phyloP scores from a whole-genome alignment of 305 asterid species.

The Withania somnifera region DNA sequence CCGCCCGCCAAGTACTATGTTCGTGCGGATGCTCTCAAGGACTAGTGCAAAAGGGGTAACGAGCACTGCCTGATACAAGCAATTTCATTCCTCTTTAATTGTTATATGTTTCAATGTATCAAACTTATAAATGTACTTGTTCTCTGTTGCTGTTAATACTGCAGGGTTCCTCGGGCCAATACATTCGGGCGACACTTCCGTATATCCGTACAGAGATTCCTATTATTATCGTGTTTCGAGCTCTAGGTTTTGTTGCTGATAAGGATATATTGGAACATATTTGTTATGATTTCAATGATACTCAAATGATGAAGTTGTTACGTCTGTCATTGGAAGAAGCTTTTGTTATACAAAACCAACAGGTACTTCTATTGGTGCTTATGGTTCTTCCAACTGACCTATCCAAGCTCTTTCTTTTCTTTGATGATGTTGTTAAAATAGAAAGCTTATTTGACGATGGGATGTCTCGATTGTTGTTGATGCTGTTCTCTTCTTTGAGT shows the following conservation, averaged over 20 bases:
- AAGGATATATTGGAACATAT: conserved; percentile 93
- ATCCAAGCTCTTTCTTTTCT: not conserved
- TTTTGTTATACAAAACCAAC: conserved; percentile 89
- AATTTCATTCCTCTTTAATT: not conserved
- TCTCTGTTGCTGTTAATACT: not conserved
- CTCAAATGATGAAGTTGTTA: conserved; percentile 95
- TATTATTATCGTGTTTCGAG: conserved; percentile 88
- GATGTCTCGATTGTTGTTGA: not conserved
- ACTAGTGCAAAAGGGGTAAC: conserved; percentile 97
- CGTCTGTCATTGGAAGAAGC: conserved; percentile 98
- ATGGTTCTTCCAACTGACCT: not conserved
- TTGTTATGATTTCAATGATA: conserved; percentile 85
- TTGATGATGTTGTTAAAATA: not conserved
- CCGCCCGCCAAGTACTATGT: conserved; percentile 95
- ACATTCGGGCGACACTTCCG: conserved; percentile 94
- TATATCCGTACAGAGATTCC: conserved; percentile 96
- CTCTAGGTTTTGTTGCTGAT: conserved; percentile 92
- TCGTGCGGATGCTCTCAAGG: conserved; percentile 93
- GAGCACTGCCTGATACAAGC: conserved; percentile 1
- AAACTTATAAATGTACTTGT: not conserved
- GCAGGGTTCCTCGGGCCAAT: conserved; percentile 99
- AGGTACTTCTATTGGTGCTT: conserved; percentile 30
- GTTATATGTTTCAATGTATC: not conserved
- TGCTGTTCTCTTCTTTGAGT: not conserved
- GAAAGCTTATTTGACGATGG: not conserved